Evolutionary conservation across 495 filamentous ascomycete species (phyloP).

Genomic region (Talaromyces trachyspermus): DNA sequence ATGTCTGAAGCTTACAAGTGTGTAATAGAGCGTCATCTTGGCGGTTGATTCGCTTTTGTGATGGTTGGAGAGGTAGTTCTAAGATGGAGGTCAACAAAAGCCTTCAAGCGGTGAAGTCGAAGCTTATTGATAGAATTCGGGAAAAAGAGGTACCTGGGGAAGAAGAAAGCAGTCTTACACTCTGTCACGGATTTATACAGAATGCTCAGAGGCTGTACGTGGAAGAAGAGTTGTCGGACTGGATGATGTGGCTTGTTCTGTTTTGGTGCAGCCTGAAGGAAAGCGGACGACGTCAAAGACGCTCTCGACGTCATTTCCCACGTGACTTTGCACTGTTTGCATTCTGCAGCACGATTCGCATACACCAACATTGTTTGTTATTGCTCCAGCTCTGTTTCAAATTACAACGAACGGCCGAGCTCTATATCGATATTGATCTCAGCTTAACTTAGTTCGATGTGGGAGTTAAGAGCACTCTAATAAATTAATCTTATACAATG

Average conservation of each 20-base stretch:
- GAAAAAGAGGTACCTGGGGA: no score
- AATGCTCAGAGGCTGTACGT: background rate
- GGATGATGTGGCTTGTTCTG: conserved; percentile 5
- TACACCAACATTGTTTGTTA: no score
- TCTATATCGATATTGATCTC: no score
- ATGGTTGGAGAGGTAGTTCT: background rate
- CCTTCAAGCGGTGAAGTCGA: conserved; percentile 2
- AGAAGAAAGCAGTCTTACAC: no score
- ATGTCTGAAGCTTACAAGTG: conserved; percentile 73
- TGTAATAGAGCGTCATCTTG: conserved; percentile 99
- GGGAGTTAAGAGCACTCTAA: no score
- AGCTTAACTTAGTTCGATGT: no score
- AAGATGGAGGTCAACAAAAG: conserved; percentile 3
- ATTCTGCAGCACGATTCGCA: background rate
- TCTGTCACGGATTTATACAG: no score
- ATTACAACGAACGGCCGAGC: no score
- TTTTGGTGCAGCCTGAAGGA: conserved; percentile 8
- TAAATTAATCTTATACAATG: no score
- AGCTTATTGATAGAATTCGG: no score
- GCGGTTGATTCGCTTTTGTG: conserved; percentile 11
- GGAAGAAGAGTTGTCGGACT: background rate
- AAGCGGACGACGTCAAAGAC: background rate
- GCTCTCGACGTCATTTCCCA: conserved; percentile 6
- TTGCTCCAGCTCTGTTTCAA: no score
- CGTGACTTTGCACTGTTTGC: conserved; percentile 7